These are phyloP conservation scores for Ambrosia trifida DNA, from an alignment of 129 eudicot species.

Conservation along the genomic window DNA sequence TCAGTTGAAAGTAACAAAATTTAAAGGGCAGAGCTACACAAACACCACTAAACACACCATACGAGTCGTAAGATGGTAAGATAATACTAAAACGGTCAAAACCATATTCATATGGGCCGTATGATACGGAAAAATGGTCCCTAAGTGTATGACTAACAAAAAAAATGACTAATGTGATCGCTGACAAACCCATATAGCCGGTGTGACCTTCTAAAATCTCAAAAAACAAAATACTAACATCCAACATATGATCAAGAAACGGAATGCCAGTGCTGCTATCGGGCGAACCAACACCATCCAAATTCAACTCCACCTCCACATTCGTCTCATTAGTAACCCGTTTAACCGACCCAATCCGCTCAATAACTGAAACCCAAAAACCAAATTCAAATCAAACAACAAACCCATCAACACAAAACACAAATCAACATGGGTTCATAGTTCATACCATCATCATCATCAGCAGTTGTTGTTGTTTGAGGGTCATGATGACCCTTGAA, in stretches of 20 bases:
- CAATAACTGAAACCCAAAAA: conserved; percentile 22
- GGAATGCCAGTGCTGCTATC: conserved; percentile 85
- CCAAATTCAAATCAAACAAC: neutral
- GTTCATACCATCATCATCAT: conserved; percentile 27
- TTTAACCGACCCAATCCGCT: conserved; percentile 82
- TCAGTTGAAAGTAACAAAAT: neutral
- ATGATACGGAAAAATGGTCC: too few relatives aligned
- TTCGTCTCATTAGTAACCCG: conserved; percentile 94
- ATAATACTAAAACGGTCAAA: too few relatives aligned
- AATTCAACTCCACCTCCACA: conserved; percentile 73
- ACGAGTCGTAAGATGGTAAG: too few relatives aligned
- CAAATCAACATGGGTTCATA: conserved; percentile 15
- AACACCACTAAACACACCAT: too few relatives aligned
- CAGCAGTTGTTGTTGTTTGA: neutral
- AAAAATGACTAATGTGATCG: too few relatives aligned
- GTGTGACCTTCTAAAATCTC: too few relatives aligned
- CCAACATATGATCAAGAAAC: conserved; percentile 97
- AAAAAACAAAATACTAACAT: conserved; percentile 46
- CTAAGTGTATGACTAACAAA: too few relatives aligned
- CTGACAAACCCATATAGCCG: too few relatives aligned
- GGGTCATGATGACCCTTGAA: conserved; percentile 15
- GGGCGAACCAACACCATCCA: conserved; percentile 88
- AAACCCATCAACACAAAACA: neutral
- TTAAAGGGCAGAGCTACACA: too few relatives aligned
- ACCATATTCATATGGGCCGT: too few relatives aligned